Conservation (phyloP, 2,329 filamentous ascomycete species). For the Botrytis sinoallii region DNA sequence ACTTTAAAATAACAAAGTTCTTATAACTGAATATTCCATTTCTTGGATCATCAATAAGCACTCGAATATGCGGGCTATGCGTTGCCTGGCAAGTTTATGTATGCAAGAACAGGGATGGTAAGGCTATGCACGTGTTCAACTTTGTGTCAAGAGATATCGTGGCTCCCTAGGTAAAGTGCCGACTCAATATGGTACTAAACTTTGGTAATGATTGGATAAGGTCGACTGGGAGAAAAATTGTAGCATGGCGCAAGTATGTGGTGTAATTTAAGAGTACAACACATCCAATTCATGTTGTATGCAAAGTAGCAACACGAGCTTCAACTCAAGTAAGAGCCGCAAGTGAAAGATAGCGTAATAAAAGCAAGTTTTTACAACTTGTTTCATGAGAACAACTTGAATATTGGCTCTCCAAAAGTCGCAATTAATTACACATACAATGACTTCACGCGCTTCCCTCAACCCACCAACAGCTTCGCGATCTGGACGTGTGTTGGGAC, state of each 20-base stretch:
- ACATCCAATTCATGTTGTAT: not conserved
- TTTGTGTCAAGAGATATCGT: not conserved
- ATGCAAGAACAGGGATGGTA: too few relatives aligned
- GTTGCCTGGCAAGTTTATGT: too few relatives aligned
- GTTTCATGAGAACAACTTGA: not conserved
- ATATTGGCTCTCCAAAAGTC: not conserved
- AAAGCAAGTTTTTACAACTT: not conserved
- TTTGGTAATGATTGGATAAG: not conserved
- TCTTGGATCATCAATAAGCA: too few relatives aligned
- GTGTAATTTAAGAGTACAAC: not conserved
- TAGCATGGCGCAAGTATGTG: not conserved
- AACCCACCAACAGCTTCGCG: not conserved
- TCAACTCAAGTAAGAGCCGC: not conserved
- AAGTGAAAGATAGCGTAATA: not conserved
- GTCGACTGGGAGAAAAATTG: not conserved
- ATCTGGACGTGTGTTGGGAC: not conserved
- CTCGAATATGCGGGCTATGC: too few relatives aligned
- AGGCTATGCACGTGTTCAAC: too few relatives aligned
- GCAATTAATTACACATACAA: not conserved
- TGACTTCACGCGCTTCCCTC: not conserved
- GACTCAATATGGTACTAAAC: not conserved
- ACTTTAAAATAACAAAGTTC: too few relatives aligned
- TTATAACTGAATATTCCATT: too few relatives aligned
- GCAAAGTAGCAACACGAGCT: not conserved
- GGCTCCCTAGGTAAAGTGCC: not conserved